These are phyloP conservation scores for Suillus discolor DNA, from an alignment of 768 basidiomycete species.

Conservation along the genomic window DNA sequence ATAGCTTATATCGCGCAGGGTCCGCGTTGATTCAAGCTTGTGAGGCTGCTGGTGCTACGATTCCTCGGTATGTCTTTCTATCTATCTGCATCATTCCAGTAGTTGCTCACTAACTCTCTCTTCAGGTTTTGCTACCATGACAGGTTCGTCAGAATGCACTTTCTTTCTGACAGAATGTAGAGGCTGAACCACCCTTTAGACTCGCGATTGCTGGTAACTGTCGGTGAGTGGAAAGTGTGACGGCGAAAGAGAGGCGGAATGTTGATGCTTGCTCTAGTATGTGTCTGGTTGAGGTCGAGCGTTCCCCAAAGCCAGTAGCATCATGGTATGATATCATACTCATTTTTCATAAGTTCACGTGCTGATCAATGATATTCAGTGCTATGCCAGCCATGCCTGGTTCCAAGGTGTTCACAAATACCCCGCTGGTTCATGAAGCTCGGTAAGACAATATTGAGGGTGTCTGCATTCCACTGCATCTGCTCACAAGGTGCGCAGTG, in stretches of 20 bases:
- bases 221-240: slow-evolving; percentile 55
- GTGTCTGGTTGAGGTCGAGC: slow-evolving; percentile 98
- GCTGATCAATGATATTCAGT: slow-evolving; percentile 39
- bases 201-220: slow-evolving; percentile 98
- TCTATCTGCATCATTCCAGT: slow-evolving; percentile 8
- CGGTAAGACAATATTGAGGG: slow-evolving; percentile 45
- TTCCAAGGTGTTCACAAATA: slow-evolving; percentile 90
- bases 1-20: slow-evolving; percentile 45
- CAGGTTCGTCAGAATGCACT: slow-evolving; percentile 45
- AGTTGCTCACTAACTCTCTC: slow-evolving; percentile 15
- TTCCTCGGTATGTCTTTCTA: slow-evolving; percentile 64
- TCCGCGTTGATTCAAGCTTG: slow-evolving; percentile 97
- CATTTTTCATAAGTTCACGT: not conserved
- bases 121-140: slow-evolving; percentile 86
- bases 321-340: slow-evolving; percentile 64
- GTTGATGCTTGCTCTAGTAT: slow-evolving; percentile 55
- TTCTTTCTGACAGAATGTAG: slow-evolving; percentile 7
- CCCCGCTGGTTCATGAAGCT: slow-evolving; percentile 87
- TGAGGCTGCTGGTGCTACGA: slow-evolving; percentile 81
- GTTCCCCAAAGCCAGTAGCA: slow-evolving; percentile 92
- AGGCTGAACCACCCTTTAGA: slow-evolving; percentile 38
- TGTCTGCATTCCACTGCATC: not conserved
- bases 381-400: slow-evolving; percentile 99
- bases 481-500: slow-evolving; percentile 47
- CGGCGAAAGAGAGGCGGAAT: slow-evolving; percentile 6